Evolutionary conservation across 495 filamentous ascomycete genomes (phyloP), one percentile per base, ranked within the genome.

Genomic region (Penicillium soppii): DNA sequence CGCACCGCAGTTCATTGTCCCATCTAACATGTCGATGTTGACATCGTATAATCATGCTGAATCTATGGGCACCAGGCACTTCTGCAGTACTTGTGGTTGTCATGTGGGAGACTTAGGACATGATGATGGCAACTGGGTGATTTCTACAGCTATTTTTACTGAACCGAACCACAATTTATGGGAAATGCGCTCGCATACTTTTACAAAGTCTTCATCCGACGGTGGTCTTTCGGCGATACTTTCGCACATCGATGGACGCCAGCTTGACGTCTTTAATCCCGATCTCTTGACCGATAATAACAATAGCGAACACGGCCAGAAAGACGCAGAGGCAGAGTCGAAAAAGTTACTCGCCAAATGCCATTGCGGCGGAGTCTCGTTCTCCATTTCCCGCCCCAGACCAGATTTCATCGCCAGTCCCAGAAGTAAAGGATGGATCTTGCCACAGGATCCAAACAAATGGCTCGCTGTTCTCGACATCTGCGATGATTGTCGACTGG

Each of bases 401-500:
- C 43, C 62, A 33, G 56, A 58, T 0, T 64, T 72, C 20, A 37
- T 72, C 5, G 57, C 59, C 8, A 63, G 63, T 37, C 49, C 58
- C 19, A 53, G 54, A 12, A 66, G 71, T 16, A 29, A 54, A 12
- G 62, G 62, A 0, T 81, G 73, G 73, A 65, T 71, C 40, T 64
- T 75, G 20, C 65, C 74, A 21, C 52, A 68, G 0, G 65, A 63
- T 20, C 62, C 65, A 20, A 67, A 57, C 22, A 79, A 79, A 47
- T 66, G 57, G 50, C 56, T 76, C 1, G 73, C 65, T 10, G 49
- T 55, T 1, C 53, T 76, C 35, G 79, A 81, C 51, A 55, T 69
- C 13, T 83, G 81, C 53, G 70, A 75, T 43, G 76, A 77, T 29
- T 83, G 81, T 51, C 76, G 78, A 0, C 54, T 78, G 12, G 60